Evolutionary conservation across 805 yeast genomes (phyloP).

Genomic region (Pachysolen tannophilus): DNA sequence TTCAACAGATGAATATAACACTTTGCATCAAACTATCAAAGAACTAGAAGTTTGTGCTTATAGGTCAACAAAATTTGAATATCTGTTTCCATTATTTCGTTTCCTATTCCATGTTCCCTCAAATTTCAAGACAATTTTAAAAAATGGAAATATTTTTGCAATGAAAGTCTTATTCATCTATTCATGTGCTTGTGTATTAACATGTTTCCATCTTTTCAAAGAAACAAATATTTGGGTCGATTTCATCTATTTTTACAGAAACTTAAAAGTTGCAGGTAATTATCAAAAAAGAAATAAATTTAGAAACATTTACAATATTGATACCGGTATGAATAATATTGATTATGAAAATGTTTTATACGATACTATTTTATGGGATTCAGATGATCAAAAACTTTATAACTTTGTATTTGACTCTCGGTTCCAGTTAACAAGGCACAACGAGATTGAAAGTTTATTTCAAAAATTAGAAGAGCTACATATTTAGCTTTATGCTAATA

Average conservation of each 20-base stretch:
- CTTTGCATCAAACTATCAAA: neutral
- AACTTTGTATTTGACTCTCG: too few species aligned
- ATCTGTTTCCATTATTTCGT: conserved; percentile 2
- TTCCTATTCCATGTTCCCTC: neutral
- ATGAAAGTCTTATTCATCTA: neutral
- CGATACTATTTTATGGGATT: too few species aligned
- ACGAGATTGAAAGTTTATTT: too few species aligned
- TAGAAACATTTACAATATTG: too few species aligned
- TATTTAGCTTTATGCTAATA: too few species aligned
- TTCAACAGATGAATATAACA: neutral
- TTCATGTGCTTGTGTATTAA: neutral
- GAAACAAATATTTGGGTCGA: conserved; percentile 1
- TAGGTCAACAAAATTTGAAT: neutral
- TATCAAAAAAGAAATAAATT: too few species aligned
- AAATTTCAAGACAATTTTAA: neutral
- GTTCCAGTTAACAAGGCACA: too few species aligned
- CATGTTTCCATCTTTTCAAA: neutral
- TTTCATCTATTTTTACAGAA: neutral
- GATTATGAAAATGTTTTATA: too few species aligned
- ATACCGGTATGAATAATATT: too few species aligned
- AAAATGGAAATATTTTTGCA: neutral
- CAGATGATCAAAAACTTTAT: too few species aligned
- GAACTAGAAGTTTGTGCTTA: neutral
- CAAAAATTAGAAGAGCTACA: too few species aligned
- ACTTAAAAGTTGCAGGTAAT: too few species aligned